Base-by-base conservation (phyloP, 305 asterid genomes). In the Euphrasia arctica region DNA sequence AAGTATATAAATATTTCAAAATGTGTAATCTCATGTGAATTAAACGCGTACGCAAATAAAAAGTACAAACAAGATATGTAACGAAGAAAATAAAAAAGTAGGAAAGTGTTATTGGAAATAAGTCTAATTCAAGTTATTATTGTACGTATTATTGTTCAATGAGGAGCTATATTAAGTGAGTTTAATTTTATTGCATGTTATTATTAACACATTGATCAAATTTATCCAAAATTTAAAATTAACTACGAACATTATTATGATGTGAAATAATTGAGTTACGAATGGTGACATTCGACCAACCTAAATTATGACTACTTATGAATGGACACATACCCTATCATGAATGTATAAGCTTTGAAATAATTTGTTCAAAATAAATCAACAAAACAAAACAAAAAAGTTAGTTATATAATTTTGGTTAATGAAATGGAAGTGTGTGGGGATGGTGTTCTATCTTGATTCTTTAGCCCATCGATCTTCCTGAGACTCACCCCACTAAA, bases 241-340 rank as follows among this genome's bases (percentile, higher is more conserved):
- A 41, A 43, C 12, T 43, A 52, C 15, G 3, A 18, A 55, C 12
- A 55, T 55, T 2, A 55, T 27, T 6, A 60, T 49, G 54, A 13
- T 51, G 48, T 48, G 68, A 62, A 81, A 74, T 60, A 82, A 76
- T 39, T 81, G 87, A 64, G 70, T 34, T 56, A 70, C 48, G 78
- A 76, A 64, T 51, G 64, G 67, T 54, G 87, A 74, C 79, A 60
- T 64, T 62, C 68, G 82, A 72, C 74, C 78, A 67, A 74, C 80
- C 80, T 74, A 78, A 70, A 68, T 73, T 75, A 67, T 72, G 63
- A 69, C 63, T 43, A 36, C 43, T 31, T 56, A 66, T 55, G 74
- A 65, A 64, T 66, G 63, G 73, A 63, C 67, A 69, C 39, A 65
- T 74, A 29, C 58, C 64, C 5, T 60, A 69, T 65, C 60, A 36